These are phyloP conservation scores for Calocybe indica DNA, from an alignment of 768 basidiomycete species.

Conservation along the genomic window DNA sequence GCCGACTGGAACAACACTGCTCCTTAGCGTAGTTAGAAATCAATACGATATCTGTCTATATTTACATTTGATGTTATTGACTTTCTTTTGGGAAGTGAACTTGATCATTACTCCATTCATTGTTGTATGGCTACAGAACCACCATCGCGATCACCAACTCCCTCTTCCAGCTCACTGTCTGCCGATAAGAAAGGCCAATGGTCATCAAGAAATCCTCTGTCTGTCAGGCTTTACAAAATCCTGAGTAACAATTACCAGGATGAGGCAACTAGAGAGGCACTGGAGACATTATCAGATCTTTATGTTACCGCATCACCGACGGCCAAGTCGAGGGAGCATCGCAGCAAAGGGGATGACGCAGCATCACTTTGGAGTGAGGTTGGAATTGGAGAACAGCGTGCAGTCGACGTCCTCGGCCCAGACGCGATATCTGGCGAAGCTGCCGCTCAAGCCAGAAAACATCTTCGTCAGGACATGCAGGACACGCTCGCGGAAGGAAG, in stretches of 20 bases:
- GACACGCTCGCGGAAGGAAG: slow-evolving; percentile 77
- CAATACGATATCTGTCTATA: too few species aligned
- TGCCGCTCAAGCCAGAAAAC: slow-evolving; percentile 70
- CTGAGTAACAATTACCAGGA: slow-evolving; percentile 78
- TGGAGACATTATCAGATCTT: slow-evolving; percentile 76
- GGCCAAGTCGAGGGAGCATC: slow-evolving; percentile 27
- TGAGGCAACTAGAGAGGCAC: slow-evolving; percentile 69
- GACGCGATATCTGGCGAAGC: slow-evolving; percentile 50
- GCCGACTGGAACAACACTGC: too few species aligned
- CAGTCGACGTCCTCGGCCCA: slow-evolving; percentile 11
- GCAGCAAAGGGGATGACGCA: slow-evolving; percentile 17
- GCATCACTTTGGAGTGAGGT: slow-evolving; percentile 26
- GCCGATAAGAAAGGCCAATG: slow-evolving; percentile 14
- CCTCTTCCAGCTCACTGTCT: slow-evolving; percentile 3
- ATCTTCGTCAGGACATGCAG: slow-evolving; percentile 83
- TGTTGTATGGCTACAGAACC: slow-evolving; percentile 6
- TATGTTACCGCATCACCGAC: slow-evolving; percentile 39
- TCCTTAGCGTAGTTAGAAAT: too few species aligned
- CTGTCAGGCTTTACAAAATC: slow-evolving; percentile 88
- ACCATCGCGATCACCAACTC: slow-evolving; percentile 6
- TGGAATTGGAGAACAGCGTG: slow-evolving; percentile 6
- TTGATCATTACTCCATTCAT: background rate
- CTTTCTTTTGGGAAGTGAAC: background rate
- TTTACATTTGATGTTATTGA: too few species aligned
- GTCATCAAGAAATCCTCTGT: slow-evolving; percentile 59